These are phyloP conservation scores for Lyophyllum atratum DNA, from an alignment of 768 basidiomycete species.

Conservation along the genomic window DNA sequence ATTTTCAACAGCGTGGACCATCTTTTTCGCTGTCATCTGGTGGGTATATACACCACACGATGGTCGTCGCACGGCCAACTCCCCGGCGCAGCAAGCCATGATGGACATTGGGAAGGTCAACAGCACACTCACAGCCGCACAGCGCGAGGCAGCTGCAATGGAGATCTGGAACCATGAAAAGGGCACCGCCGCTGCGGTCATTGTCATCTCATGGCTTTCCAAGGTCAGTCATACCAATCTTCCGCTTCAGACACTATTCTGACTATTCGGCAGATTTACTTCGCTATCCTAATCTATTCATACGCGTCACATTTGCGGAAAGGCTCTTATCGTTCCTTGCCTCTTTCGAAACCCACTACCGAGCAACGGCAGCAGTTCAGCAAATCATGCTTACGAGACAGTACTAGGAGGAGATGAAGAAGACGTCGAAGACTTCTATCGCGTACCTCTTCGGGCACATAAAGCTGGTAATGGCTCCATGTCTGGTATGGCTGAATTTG, in stretches of 20 bases:
- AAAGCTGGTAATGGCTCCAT: slow-evolving; percentile 38
- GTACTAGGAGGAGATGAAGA: slow-evolving; percentile 50
- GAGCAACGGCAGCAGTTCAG: slow-evolving; percentile 27
- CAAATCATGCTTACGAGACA: slow-evolving; percentile 38
- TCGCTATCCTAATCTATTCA: slow-evolving; percentile 87
- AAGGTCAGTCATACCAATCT: slow-evolving; percentile 60
- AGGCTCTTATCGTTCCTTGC: slow-evolving; percentile 85
- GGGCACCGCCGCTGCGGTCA: slow-evolving; percentile 72
- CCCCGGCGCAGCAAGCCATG: slow-evolving; percentile 85
- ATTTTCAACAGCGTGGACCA: slow-evolving; percentile 88
- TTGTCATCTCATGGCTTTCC: slow-evolving; percentile 81
- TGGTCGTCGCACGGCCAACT: slow-evolving; percentile 78
- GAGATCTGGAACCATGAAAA: slow-evolving; percentile 91
- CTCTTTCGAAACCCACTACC: slow-evolving; percentile 50
- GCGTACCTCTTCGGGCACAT: slow-evolving; percentile 57
- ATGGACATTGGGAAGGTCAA: slow-evolving; percentile 60
- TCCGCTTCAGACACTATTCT: background rate
- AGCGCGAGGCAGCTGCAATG: slow-evolving; percentile 74
- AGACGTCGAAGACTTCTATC: slow-evolving; percentile 69
- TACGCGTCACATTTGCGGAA: slow-evolving; percentile 91
- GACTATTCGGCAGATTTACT: slow-evolving; percentile 71
- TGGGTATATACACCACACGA: slow-evolving; percentile 93
- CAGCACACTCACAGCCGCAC: slow-evolving; percentile 59
- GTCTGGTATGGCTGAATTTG: slow-evolving; percentile 65
- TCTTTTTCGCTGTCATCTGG: slow-evolving; percentile 89